A percentile compares a stretch with the other conserved stretches of the same genome.
phyloP scores from a whole-genome alignment of 1,139 yeast genomes.

The Geotrichum histeridarum region DNA sequence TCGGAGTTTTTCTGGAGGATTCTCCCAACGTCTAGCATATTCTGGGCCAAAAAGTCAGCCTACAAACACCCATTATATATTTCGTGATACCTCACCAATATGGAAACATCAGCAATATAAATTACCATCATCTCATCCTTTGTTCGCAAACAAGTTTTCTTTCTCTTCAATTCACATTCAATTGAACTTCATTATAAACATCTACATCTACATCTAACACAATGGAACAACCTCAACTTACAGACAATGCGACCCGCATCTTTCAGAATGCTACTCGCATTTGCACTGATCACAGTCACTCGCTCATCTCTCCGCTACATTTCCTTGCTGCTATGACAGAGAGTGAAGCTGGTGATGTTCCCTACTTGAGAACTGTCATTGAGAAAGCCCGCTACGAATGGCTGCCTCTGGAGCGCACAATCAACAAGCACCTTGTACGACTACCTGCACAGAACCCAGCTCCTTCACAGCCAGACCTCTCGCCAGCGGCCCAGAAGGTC shows the following conservation, averaged over 20 bases:
- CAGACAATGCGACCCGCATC: slow-evolving; percentile 86
- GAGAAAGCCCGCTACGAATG: slow-evolving; percentile 90
- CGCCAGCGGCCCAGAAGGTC: slow-evolving; percentile 48
- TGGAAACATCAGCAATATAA: too few relatives aligned
- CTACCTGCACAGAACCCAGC: slow-evolving; percentile 87
- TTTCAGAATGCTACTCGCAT: slow-evolving; percentile 73
- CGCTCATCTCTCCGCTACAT: slow-evolving; percentile 81
- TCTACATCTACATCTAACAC: not conserved
- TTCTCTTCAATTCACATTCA: not conserved
- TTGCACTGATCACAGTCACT: slow-evolving; percentile 78
- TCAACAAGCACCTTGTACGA: slow-evolving; percentile 75
- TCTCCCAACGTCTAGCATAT: slow-evolving; percentile 6
- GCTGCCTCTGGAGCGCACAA: slow-evolving; percentile 68
- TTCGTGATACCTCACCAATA: too few relatives aligned
- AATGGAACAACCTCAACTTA: slow-evolving; percentile 39
- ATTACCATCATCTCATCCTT: not conserved
- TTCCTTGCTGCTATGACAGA: slow-evolving; percentile 86
- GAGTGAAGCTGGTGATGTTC: slow-evolving; percentile 29
- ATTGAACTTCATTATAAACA: not conserved
- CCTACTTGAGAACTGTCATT: slow-evolving; percentile 72
- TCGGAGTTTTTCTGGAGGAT: not conserved
- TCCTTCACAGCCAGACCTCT: slow-evolving; percentile 66
- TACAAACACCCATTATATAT: too few relatives aligned
- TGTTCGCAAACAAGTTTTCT: not conserved
- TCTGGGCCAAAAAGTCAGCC: too few relatives aligned